Evolutionary conservation across 768 basidiomycete genomes (phyloP).

Genomic region (Rhizopogon vesiculosus): DNA sequence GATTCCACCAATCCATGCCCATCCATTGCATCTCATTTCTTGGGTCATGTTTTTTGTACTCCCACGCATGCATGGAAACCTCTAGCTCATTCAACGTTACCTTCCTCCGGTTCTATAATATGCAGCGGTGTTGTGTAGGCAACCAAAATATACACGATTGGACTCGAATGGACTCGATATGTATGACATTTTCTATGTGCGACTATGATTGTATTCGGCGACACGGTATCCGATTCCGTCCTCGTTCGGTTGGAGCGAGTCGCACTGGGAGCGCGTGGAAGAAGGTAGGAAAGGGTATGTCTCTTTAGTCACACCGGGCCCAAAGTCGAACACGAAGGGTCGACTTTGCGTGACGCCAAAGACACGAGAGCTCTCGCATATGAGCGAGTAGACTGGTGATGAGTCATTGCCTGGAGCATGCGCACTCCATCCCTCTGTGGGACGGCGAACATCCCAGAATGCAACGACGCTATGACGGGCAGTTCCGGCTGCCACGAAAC

Average conservation of each 20-base stretch:
- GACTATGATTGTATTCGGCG: conserved; percentile 38
- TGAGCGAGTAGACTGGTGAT: conserved; percentile 72
- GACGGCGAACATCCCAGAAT: conserved; percentile 75
- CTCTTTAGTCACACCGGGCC: conserved; percentile 48
- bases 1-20: conserved; percentile 11
- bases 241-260: conserved; percentile 29
- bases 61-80: conserved; percentile 16
- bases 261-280: conserved; percentile 12
- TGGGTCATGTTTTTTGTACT: conserved; percentile 16
- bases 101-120: conserved; percentile 2
- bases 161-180: not conserved
- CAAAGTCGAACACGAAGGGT: conserved; percentile 79
- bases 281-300: conserved; percentile 46
- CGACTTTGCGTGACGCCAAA: conserved; percentile 77
- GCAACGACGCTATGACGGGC: conserved; percentile 75
- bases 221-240: conserved; percentile 47
- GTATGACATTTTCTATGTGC: conserved; percentile 1
- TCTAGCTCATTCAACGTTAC: conserved; percentile 17
- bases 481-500: conserved; percentile 70
- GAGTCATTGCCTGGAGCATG: conserved; percentile 76
- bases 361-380: conserved; percentile 72
- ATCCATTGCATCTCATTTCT: conserved; percentile 8
- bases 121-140: conserved; percentile 3
- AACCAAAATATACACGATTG: not conserved
- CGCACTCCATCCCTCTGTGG: conserved; percentile 66